A percentile compares a stretch with the other conserved stretches of the same genome.
Evolutionary conservation across 352 stramenopile genomes (phyloP).

Genomic region (Globisporangium paroecandrum): DNA sequence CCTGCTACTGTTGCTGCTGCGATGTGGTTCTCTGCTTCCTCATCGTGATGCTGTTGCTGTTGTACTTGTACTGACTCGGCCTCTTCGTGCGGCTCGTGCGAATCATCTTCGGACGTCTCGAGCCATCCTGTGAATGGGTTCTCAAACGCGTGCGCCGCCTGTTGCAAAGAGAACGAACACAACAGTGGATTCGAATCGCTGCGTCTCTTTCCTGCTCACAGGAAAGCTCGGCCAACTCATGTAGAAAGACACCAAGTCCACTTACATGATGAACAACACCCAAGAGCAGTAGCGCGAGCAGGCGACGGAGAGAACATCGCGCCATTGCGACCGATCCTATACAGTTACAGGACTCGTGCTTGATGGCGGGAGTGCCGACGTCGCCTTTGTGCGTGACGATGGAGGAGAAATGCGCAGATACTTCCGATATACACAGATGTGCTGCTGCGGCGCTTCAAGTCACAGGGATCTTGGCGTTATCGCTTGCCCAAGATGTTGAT

Average conservation of each 20-base stretch:
- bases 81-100: background rate
- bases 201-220: background rate
- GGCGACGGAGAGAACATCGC: no score
- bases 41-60: background rate
- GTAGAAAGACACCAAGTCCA: background rate
- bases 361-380: no score
- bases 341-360: no score
- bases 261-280: background rate
- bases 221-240: background rate
- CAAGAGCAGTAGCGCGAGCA: no score
- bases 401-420: no score
- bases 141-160: conserved; percentile 3
- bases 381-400: no score
- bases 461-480: no score
- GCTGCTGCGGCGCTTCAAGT: no score
- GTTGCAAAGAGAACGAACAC: background rate
- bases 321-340: no score
- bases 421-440: no score
- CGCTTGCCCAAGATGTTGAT: no score
- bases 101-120: background rate
- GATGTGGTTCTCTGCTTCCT: background rate
- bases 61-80: background rate
- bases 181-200: background rate
- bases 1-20: background rate
- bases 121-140: conserved; percentile 11